Conservation (phyloP, 176 grass and related monocot species). For the Rhipidocladum racemiflorum region DNA sequence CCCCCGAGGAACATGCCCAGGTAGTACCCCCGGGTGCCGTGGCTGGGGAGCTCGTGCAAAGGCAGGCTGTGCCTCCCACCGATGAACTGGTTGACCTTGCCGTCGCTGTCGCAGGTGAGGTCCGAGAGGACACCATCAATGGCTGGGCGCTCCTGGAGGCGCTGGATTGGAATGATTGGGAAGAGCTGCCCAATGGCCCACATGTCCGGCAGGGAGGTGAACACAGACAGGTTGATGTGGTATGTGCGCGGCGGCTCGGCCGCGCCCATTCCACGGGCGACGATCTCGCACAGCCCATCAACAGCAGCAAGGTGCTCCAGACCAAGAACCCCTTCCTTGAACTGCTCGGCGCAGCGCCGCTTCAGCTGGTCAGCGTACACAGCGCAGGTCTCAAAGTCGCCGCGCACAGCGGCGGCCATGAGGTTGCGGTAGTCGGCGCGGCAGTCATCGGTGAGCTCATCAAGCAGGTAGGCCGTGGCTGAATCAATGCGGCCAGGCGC, state of each 20-base stretch:
- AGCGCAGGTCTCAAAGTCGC: conserved; percentile 65
- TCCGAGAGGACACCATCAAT: conserved; percentile 65
- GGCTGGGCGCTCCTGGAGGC: conserved; percentile 58
- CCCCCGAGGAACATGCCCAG: conserved; percentile 98
- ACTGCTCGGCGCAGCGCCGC: conserved; percentile 66
- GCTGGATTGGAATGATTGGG: conserved; percentile 86
- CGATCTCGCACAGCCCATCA: conserved; percentile 73
- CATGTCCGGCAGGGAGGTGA: conserved; percentile 90
- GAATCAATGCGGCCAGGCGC: conserved; percentile 35
- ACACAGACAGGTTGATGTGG: conserved; percentile 84
- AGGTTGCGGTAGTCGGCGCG: conserved; percentile 75
- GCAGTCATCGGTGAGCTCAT: conserved; percentile 74
- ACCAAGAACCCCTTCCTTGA: conserved; percentile 72
- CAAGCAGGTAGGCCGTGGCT: conserved; percentile 41
- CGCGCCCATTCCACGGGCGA: conserved; percentile 62
- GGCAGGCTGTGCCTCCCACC: conserved; percentile 68
- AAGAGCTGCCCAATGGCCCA: conserved; percentile 95
- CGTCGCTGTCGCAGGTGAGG: conserved; percentile 96
- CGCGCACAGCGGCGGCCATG: conserved; percentile 61
- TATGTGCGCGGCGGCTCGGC: conserved; percentile 55
- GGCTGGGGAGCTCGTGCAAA: conserved; percentile 60
- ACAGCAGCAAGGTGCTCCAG: conserved; percentile 86
- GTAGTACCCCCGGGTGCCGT: conserved; percentile 59
- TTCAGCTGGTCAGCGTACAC: conserved; percentile 85
- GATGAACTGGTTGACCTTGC: conserved; percentile 77